Base-by-base conservation (phyloP, 768 basidiomycete genomes). In the Xerocomellus amylosporus region DNA sequence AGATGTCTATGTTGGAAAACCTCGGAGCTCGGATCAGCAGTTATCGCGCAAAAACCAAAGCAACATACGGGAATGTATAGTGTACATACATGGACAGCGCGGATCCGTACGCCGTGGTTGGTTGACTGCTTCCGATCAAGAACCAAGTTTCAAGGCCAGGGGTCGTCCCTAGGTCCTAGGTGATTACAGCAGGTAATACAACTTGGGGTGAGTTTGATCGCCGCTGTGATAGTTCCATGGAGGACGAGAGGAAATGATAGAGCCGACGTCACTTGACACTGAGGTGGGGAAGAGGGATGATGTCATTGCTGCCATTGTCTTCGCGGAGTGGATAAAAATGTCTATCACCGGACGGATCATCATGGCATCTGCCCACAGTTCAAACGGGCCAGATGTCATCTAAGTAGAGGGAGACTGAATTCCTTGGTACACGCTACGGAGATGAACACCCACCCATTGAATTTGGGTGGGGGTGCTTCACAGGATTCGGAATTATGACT, bases 271-370 rank as follows among this genome's bases (percentile, higher is more conserved):
- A n/a, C n/a, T n/a, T n/a, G 26, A 7, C 9, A 5, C 24, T 24
- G 24, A 24, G 33, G 22, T 40, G 5, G 49, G 49, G 49, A 41
- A 51, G 43, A 15, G 22, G n/a, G 22, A 44, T 58, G 55, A 56
- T 56, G 59, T 60, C 58, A 58, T 46, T 20, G 28, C 15, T 46
- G 13, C 17, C 37, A 53, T 51, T 59, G 59, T 52, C 28, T 14
- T 46, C 22, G 39, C 46, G 33, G 40, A 37, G 49, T 44, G 36
- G 19, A 46, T 43, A 22, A 38, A 37, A 15, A 13, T 46, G 43
- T 50, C 37, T 22, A 53, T 39, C 24, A n/a, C 7, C 61, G 61
- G 61, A 51, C 53, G 61, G 61, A 62, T 46, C 61, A 58, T n/a
- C n/a, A n/a, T n/a, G n/a, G n/a, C n/a, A n/a, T 62, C 52, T 19